phyloP scores from a whole-genome alignment of 108 stramenopile species.

The Thalassiosira profunda region DNA sequence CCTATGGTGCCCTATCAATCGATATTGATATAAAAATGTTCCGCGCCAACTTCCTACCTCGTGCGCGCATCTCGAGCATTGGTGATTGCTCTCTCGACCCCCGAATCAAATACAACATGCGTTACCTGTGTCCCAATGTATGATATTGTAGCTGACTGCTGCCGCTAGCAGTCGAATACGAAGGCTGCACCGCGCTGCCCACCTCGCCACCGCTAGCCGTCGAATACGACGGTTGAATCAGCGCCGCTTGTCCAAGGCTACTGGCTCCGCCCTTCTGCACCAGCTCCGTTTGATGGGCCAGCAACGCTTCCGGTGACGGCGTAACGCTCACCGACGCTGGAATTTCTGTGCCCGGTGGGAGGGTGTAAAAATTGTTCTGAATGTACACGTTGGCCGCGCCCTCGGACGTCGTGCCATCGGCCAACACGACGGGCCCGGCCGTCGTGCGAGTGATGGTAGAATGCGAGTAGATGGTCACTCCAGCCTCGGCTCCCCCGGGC shows the following conservation, averaged over 20 bases:
- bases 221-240: neutral
- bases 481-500: constrained; percentile 4
- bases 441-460: constrained; percentile 36
- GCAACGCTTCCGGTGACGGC: constrained; percentile 2
- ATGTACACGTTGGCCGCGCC: constrained; percentile 24
- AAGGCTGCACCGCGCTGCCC: constrained; percentile 2
- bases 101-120: neutral
- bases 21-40: constrained; percentile 6
- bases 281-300: neutral
- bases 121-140: neutral
- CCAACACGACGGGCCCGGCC: constrained; percentile 1
- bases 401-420: constrained; percentile 9
- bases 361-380: constrained; percentile 41
- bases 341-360: constrained; percentile 23
- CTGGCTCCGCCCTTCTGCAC: neutral
- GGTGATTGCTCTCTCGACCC: neutral
- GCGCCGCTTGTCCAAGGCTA: neutral
- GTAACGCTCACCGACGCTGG: constrained; percentile 1
- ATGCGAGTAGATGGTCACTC: constrained; percentile 29
- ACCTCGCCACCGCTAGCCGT: neutral
- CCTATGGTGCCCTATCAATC: no score
- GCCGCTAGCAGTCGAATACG: constrained; percentile 8
- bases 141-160: constrained; percentile 12
- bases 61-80: neutral
- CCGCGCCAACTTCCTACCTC: neutral